Percentiles rank a stretch among this genome's conserved stretches.
phyloP scores from a whole-genome alignment of 1,284 basidiomycete species.

The Ceratobasidium sp. region DNA sequence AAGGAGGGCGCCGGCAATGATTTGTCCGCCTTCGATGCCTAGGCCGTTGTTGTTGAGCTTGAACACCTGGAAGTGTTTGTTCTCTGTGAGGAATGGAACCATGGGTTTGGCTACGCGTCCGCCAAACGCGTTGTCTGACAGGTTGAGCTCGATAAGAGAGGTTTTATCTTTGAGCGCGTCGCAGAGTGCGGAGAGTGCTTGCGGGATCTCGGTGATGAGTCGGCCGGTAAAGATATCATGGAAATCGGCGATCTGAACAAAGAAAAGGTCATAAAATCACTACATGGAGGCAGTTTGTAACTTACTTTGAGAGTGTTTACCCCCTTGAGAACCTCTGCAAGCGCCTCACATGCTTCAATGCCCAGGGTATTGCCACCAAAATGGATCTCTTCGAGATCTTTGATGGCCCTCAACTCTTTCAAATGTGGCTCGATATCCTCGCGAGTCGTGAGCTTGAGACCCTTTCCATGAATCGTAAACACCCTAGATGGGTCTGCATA shows the following conservation, averaged over 20 bases:
- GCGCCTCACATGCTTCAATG: constrained; percentile 85
- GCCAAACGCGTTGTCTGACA: constrained; percentile 97
- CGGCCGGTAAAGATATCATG: constrained; percentile 98
- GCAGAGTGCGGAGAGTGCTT: constrained; percentile 87
- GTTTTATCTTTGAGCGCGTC: constrained; percentile 83
- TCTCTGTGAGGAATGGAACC: constrained; percentile 85
- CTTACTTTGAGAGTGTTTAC: constrained; percentile 76
- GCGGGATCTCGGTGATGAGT: constrained; percentile 94
- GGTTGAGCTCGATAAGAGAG: constrained; percentile 85
- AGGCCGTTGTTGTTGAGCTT: constrained; percentile 98
- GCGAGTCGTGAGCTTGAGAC: constrained; percentile 82
- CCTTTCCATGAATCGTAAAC: constrained; percentile 73
- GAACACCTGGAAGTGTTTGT: constrained; percentile 80
- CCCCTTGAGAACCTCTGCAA: constrained; percentile 80
- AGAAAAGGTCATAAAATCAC: constrained; percentile 35
- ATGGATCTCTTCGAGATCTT: constrained; percentile 83
- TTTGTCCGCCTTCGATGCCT: constrained; percentile 87
- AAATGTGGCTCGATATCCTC: constrained; percentile 84
- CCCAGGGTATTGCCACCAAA: constrained; percentile 97
- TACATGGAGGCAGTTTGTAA: constrained; percentile 18
- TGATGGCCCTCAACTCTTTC: constrained; percentile 67
- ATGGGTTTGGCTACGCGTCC: constrained; percentile 95
- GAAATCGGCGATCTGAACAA: constrained; percentile 84
- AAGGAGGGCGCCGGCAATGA: constrained; percentile 85
- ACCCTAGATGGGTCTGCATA: constrained; percentile 46